phyloP scores from a whole-genome alignment of 2,329 filamentous ascomycete species.

The Nakataea oryzae region DNA sequence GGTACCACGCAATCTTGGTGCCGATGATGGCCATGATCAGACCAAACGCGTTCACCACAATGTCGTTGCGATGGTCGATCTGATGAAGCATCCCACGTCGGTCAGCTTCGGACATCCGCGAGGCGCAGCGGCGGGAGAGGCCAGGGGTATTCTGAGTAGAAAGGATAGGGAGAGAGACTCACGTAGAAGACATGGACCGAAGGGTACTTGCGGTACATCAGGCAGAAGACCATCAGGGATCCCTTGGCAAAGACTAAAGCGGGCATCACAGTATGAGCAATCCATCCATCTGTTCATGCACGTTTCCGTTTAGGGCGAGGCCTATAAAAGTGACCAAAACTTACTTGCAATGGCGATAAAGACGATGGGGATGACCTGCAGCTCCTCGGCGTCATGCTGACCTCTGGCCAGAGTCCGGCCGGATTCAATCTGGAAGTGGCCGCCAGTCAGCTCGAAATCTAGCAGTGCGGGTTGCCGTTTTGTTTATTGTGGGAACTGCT shows the following conservation, averaged over 20 bases:
- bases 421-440: constrained; percentile 35
- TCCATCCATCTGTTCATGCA: background rate
- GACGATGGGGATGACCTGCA: constrained; percentile 42
- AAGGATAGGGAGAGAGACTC: constrained; percentile 11
- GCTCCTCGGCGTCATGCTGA: constrained; percentile 25
- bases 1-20: constrained; percentile 43
- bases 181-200: constrained; percentile 45
- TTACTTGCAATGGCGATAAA: constrained; percentile 44
- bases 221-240: constrained; percentile 42
- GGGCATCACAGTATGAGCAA: constrained; percentile 6
- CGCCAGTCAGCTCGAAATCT: constrained; percentile 8
- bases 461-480: background rate
- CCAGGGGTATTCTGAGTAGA: too few relatives aligned
- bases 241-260: constrained; percentile 37
- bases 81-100: constrained; percentile 5
- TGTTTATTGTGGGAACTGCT: background rate
- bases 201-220: constrained; percentile 39
- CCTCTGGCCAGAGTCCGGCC: constrained; percentile 37
- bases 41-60: constrained; percentile 43
- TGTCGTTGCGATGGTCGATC: constrained; percentile 47
- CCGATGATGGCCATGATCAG: constrained; percentile 45
- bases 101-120: background rate
- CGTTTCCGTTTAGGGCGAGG: too few relatives aligned
- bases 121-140: background rate
- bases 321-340: constrained; percentile 13